Percentiles rank a stretch among this genome's conserved stretches.
Conservation (phyloP, 2,329 filamentous ascomycete species). For the Elsinoe fawcettii region DNA sequence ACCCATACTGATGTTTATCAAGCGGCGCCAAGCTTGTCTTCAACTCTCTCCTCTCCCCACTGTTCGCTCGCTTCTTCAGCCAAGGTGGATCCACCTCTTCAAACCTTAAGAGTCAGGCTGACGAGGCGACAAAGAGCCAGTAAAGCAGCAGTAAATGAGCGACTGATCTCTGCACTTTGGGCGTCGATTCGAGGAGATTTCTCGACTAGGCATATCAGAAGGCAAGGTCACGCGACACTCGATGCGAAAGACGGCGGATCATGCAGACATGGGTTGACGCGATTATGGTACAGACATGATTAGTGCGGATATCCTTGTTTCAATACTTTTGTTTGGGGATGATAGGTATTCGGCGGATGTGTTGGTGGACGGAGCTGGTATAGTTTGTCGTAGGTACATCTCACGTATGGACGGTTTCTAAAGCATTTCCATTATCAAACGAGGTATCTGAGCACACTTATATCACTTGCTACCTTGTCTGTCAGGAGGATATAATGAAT, state of each 20-base stretch:
- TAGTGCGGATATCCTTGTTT: conserved; percentile 13
- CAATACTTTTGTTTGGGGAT: neutral
- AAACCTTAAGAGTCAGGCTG: conserved; percentile 82
- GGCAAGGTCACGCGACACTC: neutral
- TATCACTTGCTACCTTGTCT: no score
- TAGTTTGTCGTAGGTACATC: conserved; percentile 10
- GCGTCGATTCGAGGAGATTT: conserved; percentile 5
- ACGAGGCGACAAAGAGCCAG: conserved; percentile 46
- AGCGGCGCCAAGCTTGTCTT: conserved; percentile 96
- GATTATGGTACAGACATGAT: conserved; percentile 11
- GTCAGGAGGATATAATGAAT: no score
- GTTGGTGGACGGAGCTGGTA: neutral
- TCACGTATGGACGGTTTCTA: conserved; percentile 5
- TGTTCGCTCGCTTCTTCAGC: conserved; percentile 87
- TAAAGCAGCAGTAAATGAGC: conserved; percentile 26
- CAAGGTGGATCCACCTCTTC: conserved; percentile 64
- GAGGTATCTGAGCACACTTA: no score
- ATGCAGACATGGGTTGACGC: conserved; percentile 8
- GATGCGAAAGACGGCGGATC: neutral
- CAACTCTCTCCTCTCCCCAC: conserved; percentile 87
- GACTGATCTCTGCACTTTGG: conserved; percentile 17
- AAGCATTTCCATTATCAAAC: no score
- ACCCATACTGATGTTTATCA: conserved; percentile 22
- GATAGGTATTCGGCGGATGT: neutral
- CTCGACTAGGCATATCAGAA: neutral